These are phyloP conservation scores for Pyrenula massariospora DNA, from an alignment of 495 filamentous ascomycete genomes.

Conservation along the genomic window DNA sequence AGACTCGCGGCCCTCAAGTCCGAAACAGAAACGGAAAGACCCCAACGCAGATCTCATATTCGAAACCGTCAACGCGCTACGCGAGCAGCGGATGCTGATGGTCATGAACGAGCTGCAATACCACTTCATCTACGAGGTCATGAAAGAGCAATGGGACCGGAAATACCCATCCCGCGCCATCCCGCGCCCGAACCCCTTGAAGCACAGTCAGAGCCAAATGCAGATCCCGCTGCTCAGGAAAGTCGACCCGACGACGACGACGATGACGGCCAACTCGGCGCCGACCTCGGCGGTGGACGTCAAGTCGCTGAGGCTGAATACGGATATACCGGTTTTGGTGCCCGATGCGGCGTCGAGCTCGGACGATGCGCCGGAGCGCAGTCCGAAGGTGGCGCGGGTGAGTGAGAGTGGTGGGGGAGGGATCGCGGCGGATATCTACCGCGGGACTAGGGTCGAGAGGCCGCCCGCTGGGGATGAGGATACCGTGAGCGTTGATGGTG, in stretches of 20 bases:
- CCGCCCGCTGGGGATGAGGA: not conserved
- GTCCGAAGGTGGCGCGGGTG: not conserved
- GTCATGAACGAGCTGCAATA: slow-evolving; percentile 85
- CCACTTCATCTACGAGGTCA: slow-evolving; percentile 78
- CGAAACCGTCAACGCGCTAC: slow-evolving; percentile 66
- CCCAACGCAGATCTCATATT: slow-evolving; percentile 49
- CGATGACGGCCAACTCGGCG: slow-evolving; percentile 27
- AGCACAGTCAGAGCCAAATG: slow-evolving; percentile 1
- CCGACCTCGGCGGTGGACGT: slow-evolving; percentile 20
- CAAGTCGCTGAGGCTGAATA: slow-evolving; percentile 26
- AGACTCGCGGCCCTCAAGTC: not conserved
- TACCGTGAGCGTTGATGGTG: not conserved
- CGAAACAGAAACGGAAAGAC: slow-evolving; percentile 14
- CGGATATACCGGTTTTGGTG: slow-evolving; percentile 1
- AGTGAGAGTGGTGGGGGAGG: not conserved
- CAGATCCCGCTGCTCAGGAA: slow-evolving; percentile 10
- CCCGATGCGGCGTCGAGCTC: too few relatives aligned
- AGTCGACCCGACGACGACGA: slow-evolving; percentile 20
- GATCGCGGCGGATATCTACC: not conserved
- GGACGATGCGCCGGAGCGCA: not conserved
- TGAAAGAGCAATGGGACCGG: slow-evolving; percentile 57
- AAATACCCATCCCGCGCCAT: slow-evolving; percentile 33
- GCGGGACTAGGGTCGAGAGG: not conserved
- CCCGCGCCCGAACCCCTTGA: too few relatives aligned
- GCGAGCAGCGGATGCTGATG: slow-evolving; percentile 91